These are phyloP conservation scores for Zygoascus meyerae DNA, from an alignment of 1,139 yeast genomes.

Conservation along the genomic window DNA sequence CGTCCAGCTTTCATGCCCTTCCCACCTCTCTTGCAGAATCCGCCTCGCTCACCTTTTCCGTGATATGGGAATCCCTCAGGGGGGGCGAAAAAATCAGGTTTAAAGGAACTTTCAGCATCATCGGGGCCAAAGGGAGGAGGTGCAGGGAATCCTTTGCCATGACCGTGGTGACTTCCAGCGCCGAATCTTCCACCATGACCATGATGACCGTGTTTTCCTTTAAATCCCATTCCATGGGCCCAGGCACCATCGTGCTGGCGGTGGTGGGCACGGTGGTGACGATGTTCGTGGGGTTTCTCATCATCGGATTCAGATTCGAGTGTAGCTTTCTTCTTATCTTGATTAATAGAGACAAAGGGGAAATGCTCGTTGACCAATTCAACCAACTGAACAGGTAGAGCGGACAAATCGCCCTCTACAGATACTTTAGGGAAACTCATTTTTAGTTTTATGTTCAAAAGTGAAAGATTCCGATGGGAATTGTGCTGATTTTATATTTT, in stretches of 20 bases:
- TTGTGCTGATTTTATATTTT: too few species aligned
- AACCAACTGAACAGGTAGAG: not conserved
- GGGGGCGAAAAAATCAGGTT: conserved; percentile 4
- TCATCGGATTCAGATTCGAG: not conserved
- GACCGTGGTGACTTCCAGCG: not conserved
- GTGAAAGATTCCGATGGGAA: not conserved
- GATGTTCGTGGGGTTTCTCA: not conserved
- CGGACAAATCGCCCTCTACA: not conserved
- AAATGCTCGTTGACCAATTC: conserved; percentile 5
- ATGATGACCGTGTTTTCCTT: not conserved
- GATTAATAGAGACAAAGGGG: conserved; percentile 1
- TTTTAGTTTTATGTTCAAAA: not conserved
- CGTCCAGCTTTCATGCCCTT: conserved; percentile 7
- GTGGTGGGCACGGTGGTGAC: conserved; percentile 2
- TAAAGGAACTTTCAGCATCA: too few species aligned
- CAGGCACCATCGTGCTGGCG: not conserved
- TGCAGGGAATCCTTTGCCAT: conserved; percentile 8
- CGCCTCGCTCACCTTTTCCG: not conserved
- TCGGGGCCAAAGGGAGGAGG: too few species aligned
- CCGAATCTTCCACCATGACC: not conserved
- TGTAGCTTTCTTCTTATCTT: not conserved
- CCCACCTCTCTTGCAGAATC: not conserved
- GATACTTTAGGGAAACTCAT: not conserved
- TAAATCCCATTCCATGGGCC: not conserved
- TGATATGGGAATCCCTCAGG: conserved; percentile 6